phyloP scores from a whole-genome alignment of 768 basidiomycete species.

The Lactarius akahatsu region DNA sequence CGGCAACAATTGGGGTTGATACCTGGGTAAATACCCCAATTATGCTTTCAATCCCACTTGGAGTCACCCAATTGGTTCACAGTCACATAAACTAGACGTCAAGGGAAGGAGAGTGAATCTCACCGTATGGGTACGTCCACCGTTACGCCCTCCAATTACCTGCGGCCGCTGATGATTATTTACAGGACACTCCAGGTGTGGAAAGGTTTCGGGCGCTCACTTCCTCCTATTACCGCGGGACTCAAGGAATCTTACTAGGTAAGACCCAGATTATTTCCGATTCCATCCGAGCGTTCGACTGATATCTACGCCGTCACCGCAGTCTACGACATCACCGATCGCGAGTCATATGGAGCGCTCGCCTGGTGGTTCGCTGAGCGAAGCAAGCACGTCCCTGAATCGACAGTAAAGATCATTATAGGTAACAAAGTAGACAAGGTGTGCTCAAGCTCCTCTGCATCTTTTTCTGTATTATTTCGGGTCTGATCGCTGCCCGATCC shows the following conservation, averaged over 20 bases:
- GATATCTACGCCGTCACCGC: background rate
- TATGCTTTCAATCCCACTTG: background rate
- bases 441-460: conserved; percentile 11
- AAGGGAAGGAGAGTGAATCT: conserved; percentile 84
- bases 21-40: conserved; percentile 57
- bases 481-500: background rate
- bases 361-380: conserved; percentile 90
- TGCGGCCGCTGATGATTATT: background rate
- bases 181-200: conserved; percentile 90
- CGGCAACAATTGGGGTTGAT: conserved; percentile 79
- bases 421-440: conserved; percentile 94
- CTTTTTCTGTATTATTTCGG: background rate
- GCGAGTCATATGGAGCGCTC: conserved; percentile 91
- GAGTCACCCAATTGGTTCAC: conserved; percentile 3
- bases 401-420: conserved; percentile 90
- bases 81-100: conserved; percentile 88
- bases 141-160: background rate
- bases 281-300: background rate
- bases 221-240: conserved; percentile 88
- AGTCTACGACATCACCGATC: conserved; percentile 94
- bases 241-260: conserved; percentile 78
- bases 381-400: conserved; percentile 81
- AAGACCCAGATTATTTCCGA: conserved; percentile 18
- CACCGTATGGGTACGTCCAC: conserved; percentile 84
- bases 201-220: conserved; percentile 95